Evolutionary conservation across 192 early-diverging fungal genomes (phyloP), one percentile per base, ranked within the genome.

Genomic region (Backusella psychrophila): DNA sequence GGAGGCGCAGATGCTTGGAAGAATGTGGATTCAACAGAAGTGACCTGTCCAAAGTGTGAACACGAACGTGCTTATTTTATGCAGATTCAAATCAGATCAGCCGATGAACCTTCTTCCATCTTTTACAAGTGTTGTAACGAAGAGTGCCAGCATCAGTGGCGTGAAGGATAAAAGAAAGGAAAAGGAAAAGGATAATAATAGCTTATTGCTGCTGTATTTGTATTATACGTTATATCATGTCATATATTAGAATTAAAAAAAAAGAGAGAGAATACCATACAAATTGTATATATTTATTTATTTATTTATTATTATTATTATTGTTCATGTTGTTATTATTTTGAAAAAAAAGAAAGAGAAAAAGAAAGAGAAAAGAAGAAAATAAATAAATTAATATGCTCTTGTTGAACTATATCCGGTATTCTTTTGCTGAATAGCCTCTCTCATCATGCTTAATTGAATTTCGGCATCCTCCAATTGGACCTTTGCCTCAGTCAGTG

Each of bases 81-180:
- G 90, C 91, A 93, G 81, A 91, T 98, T 52, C 96, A 98, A 82
- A 96, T 94, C 52, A 91, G 96, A 39, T 96, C 94, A 14, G 96
- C 96, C 11, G 97, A 99, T 86, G 97, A 99, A 83, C 96, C 97
- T 19, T 94, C 92, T 89, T 94, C 96, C 15, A 93, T 90, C 19
- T 98, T 98, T 80, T 99, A 91, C 86, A 94, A 91, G 77, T 95
- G 94, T 81, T 90, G 88, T 75, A 91, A 89, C 75, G 78, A 82
- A n/a, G 74, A 87, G 33, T 95, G 94, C 71, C 79, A 85, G 46
- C 75, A 88, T 76, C 89, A 90, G 69, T 95, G 93, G 93, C 90
- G 90, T 75, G 91, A 92, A 72, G 86, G 87, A 72, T 92, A 77
- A 77, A 72, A 19, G 19, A 21, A 17, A n/a, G 15, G 17, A 9